Conservation (phyloP, 306 rosid species). For the Dryas drummondii region DNA sequence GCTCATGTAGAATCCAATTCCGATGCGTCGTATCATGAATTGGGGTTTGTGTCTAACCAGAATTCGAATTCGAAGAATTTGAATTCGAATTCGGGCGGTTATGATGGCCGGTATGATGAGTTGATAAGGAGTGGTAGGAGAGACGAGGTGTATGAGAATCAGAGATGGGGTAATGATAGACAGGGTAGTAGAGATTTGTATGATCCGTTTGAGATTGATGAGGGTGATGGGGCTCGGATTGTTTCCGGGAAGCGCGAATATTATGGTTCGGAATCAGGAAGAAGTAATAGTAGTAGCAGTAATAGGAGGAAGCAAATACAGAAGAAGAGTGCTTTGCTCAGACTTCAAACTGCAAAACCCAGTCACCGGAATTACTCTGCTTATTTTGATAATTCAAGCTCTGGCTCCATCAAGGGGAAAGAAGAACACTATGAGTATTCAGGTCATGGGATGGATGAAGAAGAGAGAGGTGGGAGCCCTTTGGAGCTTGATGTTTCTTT, state of each 20-base stretch:
- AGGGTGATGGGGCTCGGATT: slow-evolving; percentile 31
- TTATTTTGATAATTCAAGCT: slow-evolving; percentile 45
- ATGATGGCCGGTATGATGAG: slow-evolving; percentile 23
- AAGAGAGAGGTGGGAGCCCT: slow-evolving; percentile 55
- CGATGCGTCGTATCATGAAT: slow-evolving; percentile 14
- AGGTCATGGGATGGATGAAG: slow-evolving; percentile 43
- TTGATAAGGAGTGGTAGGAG: slow-evolving; percentile 24
- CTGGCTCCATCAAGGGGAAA: slow-evolving; percentile 50
- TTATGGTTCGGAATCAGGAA: slow-evolving; percentile 44
- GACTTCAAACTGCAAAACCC: slow-evolving; percentile 62
- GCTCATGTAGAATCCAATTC: neutral
- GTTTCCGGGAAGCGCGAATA: slow-evolving; percentile 42
- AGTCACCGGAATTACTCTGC: slow-evolving; percentile 47
- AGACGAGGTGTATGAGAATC: slow-evolving; percentile 24
- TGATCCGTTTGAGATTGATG: slow-evolving; percentile 38
- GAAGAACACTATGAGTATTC: slow-evolving; percentile 48
- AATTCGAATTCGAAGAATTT: neutral
- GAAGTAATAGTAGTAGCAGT: slow-evolving; percentile 37
- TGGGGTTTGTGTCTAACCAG: slow-evolving; percentile 16
- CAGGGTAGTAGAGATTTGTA: slow-evolving; percentile 42
- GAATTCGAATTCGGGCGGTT: slow-evolving; percentile 24
- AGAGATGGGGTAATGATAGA: slow-evolving; percentile 43
- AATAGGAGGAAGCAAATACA: slow-evolving; percentile 79
- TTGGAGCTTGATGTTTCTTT: slow-evolving; percentile 87
- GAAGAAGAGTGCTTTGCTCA: slow-evolving; percentile 91